phyloP scores from a whole-genome alignment of 2,329 filamentous ascomycete genomes.

The Penicillium psychrosexuale region DNA sequence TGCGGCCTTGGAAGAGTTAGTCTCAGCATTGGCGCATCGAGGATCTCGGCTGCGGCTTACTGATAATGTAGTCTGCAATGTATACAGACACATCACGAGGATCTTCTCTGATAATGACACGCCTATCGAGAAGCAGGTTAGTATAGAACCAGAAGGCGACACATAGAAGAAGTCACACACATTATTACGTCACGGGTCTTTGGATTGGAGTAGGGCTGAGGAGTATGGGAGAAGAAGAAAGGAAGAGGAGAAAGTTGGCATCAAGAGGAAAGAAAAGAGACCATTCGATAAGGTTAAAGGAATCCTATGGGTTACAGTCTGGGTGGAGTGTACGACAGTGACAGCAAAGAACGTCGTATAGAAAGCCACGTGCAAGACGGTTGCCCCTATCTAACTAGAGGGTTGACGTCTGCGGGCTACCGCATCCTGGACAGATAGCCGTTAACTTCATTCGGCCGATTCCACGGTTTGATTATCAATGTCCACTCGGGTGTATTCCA shows the following conservation, averaged over 20 bases:
- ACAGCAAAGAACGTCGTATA: conserved; percentile 19
- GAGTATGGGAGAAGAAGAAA: conserved; percentile 3
- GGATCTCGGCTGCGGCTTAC: conserved; percentile 41
- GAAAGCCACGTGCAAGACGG: conserved; percentile 1
- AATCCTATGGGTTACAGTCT: conserved; percentile 29
- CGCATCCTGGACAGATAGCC: background rate
- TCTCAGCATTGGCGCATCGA: background rate
- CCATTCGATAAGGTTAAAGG: background rate
- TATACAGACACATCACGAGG: conserved; percentile 66
- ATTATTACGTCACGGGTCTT: conserved; percentile 30
- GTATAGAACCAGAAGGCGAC: background rate
- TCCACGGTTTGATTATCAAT: background rate
- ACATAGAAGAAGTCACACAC: conserved; percentile 16
- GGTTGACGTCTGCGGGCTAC: background rate
- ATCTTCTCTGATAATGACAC: conserved; percentile 78
- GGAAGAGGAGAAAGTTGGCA: background rate
- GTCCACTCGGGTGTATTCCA: conserved; percentile 9
- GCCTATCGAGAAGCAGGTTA: conserved; percentile 52
- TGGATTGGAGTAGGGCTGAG: background rate
- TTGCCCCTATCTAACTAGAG: background rate
- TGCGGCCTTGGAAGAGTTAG: conserved; percentile 56
- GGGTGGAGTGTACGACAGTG: conserved; percentile 25
- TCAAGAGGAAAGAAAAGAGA: conserved; percentile 7
- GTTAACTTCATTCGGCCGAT: conserved; percentile 9
- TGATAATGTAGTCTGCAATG: conserved; percentile 77